Percentiles rank a stretch among this genome's conserved stretches.
Evolutionary conservation across 805 yeast genomes (phyloP).

Genomic region (Hagleromyces aurorensis): DNA sequence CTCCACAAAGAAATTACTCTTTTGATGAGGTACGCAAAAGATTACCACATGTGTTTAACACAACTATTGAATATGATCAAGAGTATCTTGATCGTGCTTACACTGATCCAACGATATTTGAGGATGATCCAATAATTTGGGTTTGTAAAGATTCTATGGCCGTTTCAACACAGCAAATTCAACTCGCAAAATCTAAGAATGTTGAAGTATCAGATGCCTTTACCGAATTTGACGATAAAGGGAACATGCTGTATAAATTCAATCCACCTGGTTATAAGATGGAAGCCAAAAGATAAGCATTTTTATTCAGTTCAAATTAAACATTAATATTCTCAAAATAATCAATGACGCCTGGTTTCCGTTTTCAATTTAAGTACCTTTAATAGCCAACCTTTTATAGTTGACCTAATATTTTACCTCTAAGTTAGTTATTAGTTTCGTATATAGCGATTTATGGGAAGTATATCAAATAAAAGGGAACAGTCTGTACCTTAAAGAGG

Average conservation of each 20-base stretch:
- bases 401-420: too few relatives aligned
- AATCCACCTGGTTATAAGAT: conserved; percentile 63
- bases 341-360: too few relatives aligned
- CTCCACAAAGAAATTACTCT: conserved; percentile 39
- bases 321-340: too few relatives aligned
- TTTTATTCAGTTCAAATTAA: too few relatives aligned
- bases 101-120: conserved; percentile 25
- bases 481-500: too few relatives aligned
- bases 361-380: too few relatives aligned
- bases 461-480: too few relatives aligned
- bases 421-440: too few relatives aligned
- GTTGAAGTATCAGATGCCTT: conserved; percentile 50
- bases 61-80: conserved; percentile 27
- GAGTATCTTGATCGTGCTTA: conserved; percentile 29
- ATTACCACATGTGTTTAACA: conserved; percentile 31
- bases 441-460: too few relatives aligned
- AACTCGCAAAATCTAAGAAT: conserved; percentile 42
- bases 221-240: conserved; percentile 53
- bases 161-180: conserved; percentile 50
- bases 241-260: conserved; percentile 44
- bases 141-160: conserved; percentile 63
- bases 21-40: conserved; percentile 38
- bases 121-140: conserved; percentile 53
- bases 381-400: too few relatives aligned
- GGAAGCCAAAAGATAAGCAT: conserved; percentile 17